Evolutionary conservation across 352 stramenopile genomes (phyloP), one percentile per base, ranked within the genome.

Genomic region (Globisporangium carolinianum): DNA sequence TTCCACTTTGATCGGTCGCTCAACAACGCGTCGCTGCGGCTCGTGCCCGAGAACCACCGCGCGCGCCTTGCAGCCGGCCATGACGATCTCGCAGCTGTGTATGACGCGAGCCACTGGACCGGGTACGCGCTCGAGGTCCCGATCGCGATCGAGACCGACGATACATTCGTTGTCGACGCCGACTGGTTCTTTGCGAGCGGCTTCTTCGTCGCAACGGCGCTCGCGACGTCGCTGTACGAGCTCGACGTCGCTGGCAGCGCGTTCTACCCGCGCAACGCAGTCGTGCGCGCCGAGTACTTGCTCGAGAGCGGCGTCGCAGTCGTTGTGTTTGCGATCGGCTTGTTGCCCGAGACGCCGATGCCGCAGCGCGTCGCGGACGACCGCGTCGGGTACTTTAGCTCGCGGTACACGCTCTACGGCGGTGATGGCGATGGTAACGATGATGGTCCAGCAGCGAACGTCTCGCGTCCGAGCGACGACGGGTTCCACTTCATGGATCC

Each of bases 351-450:
- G 4, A 63, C 75, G 11, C 45, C 76, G 6, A 85, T 90, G 73
- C 36, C 59, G 2, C 67, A 78, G 55, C 72, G 83, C 12, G 61
- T 86, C 42, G 68, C 71, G 4, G 87, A 96, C 53, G 80, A 95
- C 66, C 76, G 83, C 24, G 67, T 96, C 2, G 85, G 85, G 5
- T 96, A 87, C 57, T 96, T 95, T 57, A 74, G 69, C 43, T 79
- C 79, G 38, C 68, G 66, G 0, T 95, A 83, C 63, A 73, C 66
- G 1, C 68, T 76, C 32, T 86, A 86, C 50, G 78, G 83, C 5
- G 47, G 72, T 17, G 66, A 72, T 24, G 73, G 79, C 35, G 56
- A 56, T 50, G 15, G 57, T 4, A 67, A 66, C 8, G 60, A 61
- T 1, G 69, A 37, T n/a, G n/a, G 11, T 17, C 11, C 4, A 15